phyloP scores from a whole-genome alignment of 192 early-diverging fungal genomes.

The Jimgerdemannia flammicorona region DNA sequence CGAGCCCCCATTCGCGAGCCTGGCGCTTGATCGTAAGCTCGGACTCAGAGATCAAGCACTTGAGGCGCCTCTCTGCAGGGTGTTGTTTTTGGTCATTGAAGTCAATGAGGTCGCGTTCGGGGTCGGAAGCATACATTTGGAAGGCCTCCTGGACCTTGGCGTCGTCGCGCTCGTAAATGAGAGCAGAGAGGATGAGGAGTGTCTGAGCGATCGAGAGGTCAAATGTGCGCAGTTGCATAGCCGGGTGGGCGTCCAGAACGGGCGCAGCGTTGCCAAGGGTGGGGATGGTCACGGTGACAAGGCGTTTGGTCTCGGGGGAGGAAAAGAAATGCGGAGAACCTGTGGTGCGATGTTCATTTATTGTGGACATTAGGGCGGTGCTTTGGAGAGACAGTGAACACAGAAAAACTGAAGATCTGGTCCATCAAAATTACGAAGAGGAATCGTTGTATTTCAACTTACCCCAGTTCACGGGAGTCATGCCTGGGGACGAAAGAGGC shows the following conservation, averaged over 20 bases:
- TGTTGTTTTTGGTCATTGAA: neutral
- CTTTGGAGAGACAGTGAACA: too few species aligned
- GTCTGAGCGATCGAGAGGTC: conserved; percentile 38
- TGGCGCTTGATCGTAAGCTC: conserved; percentile 24
- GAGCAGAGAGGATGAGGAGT: conserved; percentile 36
- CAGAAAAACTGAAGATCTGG: too few species aligned
- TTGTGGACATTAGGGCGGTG: neutral
- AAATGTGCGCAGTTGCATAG: conserved; percentile 16
- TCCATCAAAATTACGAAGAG: too few species aligned
- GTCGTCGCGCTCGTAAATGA: conserved; percentile 45
- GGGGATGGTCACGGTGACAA: conserved; percentile 15
- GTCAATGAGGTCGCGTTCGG: conserved; percentile 8
- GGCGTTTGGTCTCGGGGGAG: conserved; percentile 3
- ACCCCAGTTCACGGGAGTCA: conserved; percentile 39
- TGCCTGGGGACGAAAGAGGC: conserved; percentile 10
- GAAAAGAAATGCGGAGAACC: conserved; percentile 19
- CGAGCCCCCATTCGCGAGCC: conserved; percentile 12
- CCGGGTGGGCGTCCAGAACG: neutral
- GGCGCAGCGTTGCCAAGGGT: conserved; percentile 6
- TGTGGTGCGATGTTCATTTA: neutral
- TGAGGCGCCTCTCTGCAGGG: conserved; percentile 9
- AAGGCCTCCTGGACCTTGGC: conserved; percentile 35
- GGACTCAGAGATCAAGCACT: conserved; percentile 20
- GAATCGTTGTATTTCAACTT: neutral
- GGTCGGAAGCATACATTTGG: conserved; percentile 7